A percentile compares a stretch with the other conserved stretches of the same genome.
Conservation (phyloP, 2,329 filamentous ascomycete species). For the Alternaria viburni region DNA sequence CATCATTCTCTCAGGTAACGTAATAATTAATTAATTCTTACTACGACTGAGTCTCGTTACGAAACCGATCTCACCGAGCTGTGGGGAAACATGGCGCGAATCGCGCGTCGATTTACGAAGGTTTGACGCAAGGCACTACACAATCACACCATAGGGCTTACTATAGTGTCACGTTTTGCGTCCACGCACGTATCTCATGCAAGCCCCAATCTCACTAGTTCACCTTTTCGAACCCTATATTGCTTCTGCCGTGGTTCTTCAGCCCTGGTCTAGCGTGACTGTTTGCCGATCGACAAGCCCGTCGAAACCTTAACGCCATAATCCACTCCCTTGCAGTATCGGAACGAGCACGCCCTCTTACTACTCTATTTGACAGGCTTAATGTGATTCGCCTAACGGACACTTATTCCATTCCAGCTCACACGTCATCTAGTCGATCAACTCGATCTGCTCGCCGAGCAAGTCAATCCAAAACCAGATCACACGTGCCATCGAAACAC, state of each 20-base stretch:
- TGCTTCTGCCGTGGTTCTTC: conserved; percentile 1
- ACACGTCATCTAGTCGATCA: neutral
- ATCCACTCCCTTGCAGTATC: neutral
- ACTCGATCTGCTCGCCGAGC: neutral
- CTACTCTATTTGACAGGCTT: neutral
- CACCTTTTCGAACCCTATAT: neutral
- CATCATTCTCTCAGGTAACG: neutral
- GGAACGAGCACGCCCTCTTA: neutral
- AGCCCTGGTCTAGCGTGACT: neutral
- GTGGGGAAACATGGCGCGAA: neutral
- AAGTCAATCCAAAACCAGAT: neutral
- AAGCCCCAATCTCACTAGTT: neutral
- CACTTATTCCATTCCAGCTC: neutral
- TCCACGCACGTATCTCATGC: neutral
- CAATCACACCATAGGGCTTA: neutral
- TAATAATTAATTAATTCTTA: neutral
- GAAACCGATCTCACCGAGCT: neutral
- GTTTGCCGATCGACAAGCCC: neutral
- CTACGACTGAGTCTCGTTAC: neutral
- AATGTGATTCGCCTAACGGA: neutral
- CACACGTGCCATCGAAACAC: neutral
- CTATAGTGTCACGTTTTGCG: neutral
- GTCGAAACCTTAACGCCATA: neutral
- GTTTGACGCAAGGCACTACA: neutral
- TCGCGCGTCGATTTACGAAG: neutral